Evolutionary conservation across 208 protist species (phyloP), one percentile per base, ranked within the genome.

Genomic region (Zelonia costaricensis): DNA sequence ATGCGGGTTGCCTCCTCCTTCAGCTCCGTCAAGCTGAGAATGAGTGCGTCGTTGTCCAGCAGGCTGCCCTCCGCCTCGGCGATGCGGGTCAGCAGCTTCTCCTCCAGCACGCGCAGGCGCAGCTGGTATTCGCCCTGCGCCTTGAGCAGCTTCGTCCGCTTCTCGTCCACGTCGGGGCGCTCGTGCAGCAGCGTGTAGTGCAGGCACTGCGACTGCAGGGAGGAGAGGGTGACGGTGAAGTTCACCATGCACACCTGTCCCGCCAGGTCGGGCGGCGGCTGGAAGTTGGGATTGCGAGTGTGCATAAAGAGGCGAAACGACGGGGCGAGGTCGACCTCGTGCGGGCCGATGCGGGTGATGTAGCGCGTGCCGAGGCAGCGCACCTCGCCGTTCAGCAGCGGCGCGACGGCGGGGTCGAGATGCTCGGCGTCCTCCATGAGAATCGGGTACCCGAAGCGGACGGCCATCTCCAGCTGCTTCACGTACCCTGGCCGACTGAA

Each of bases 371-470:
- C 97, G 18, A 84, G 92, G 58, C 93, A 97, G 46, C 80, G 84
- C 18, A 99, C 83, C 74, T 99, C 98, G 13, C 93, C 82, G 70
- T 99, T 99, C 22, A 99, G 78, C 28, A 99, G 88, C 35, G 99
- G 98, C 55, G 97, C 97, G 13, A 99, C 73, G 3, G 99, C 86
- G 25, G 98, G 98, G 81, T 99, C 99, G 57, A 99, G 91, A 38
- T 91, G 82, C 80, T 99, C 99, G 20, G 98, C 99, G 78, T 99
- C 99, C 57, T 99, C 85, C n/a, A 99, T 93, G 4, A 99, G 72
- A 33, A 99, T 80, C n/a, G 98, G 90, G 52, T 93, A 98, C 62
- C 99, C 99, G 57, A 99, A 99, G 16, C 99, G 93, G 10, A 99
- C 75, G 0, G 98, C 93, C 62, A 85, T 97, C 69, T 99, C 99